Percentiles rank a stretch among this genome's conserved stretches.
phyloP scores from a whole-genome alignment of 305 asterid genomes.

The Lippia alba region DNA sequence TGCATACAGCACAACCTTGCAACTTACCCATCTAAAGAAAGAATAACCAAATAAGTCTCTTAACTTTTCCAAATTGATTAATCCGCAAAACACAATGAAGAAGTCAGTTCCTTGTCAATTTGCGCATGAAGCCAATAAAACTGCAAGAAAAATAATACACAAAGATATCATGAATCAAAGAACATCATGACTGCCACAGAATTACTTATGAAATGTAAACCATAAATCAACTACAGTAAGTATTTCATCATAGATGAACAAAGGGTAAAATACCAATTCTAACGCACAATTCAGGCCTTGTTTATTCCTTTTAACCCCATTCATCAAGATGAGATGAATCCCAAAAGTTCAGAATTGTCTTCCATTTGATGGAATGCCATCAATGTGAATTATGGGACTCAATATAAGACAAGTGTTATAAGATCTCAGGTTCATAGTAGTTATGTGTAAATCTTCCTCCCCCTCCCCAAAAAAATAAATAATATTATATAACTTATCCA shows the following conservation, averaged over 20 bases:
- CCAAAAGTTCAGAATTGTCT: not conserved
- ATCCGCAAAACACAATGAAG: conserved; percentile 32
- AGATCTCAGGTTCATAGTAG: conserved; percentile 4
- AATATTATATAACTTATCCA: not conserved
- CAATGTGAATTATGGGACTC: no score
- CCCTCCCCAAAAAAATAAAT: not conserved
- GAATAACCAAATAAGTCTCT: not conserved
- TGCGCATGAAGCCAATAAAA: conserved; percentile 54
- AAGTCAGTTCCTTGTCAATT: conserved; percentile 45
- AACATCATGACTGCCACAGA: not conserved
- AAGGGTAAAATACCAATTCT: not conserved
- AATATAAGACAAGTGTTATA: not conserved
- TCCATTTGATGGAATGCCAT: no score
- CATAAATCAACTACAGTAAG: not conserved
- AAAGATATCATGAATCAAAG: conserved; percentile 1
- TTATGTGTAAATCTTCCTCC: not conserved
- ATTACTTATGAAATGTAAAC: conserved; percentile 1
- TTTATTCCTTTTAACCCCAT: conserved; percentile 6
- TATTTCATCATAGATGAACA: not conserved
- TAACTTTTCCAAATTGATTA: conserved; percentile 11
- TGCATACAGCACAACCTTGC: no score
- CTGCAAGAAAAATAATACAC: conserved; percentile 49
- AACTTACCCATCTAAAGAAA: no score
- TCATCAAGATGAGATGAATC: conserved; percentile 10
- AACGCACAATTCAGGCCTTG: not conserved